A percentile compares a stretch with the other conserved stretches of the same genome.
Conservation (phyloP, 805 yeast genomes). For the Ogataea degrootiae region DNA sequence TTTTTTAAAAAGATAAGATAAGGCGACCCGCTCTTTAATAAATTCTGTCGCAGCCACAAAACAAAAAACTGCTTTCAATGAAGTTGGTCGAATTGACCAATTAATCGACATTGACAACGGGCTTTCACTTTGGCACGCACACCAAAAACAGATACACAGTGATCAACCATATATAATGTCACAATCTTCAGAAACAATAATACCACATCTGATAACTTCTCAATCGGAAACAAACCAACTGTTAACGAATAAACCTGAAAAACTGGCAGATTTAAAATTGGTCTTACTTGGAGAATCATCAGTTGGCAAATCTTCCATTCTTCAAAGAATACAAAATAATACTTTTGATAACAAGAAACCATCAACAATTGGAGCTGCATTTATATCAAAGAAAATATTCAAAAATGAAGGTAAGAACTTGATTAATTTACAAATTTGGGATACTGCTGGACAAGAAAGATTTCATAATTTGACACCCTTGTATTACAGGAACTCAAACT, state of each 20-base stretch:
- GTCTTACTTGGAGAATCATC: conserved; percentile 48
- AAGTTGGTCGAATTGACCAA: too few species aligned
- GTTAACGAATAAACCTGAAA: conserved; percentile 16
- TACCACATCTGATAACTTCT: conserved; percentile 12
- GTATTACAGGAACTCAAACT: conserved; percentile 76
- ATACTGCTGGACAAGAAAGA: conserved; percentile 94
- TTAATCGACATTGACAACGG: too few species aligned
- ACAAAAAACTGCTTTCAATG: too few species aligned
- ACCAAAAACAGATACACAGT: too few species aligned
- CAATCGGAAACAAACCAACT: conserved; percentile 1
- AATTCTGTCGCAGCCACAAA: too few species aligned
- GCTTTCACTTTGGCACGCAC: too few species aligned
- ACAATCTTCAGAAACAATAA: conserved; percentile 10
- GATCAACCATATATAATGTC: not conserved
- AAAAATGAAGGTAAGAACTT: conserved; percentile 22
- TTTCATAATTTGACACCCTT: conserved; percentile 80
- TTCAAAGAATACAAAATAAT: conserved; percentile 69
- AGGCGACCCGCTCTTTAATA: not conserved
- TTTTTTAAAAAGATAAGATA: not conserved
- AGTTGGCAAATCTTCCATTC: conserved; percentile 69
- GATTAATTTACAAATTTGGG: conserved; percentile 73
- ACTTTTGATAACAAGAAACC: conserved; percentile 76
- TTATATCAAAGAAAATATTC: conserved; percentile 74
- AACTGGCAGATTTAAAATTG: conserved; percentile 30
- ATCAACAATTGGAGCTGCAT: conserved; percentile 98